Evolutionary conservation across 192 early-diverging fungal species (phyloP).

Genomic region (Umbelopsis ramanniana): DNA sequence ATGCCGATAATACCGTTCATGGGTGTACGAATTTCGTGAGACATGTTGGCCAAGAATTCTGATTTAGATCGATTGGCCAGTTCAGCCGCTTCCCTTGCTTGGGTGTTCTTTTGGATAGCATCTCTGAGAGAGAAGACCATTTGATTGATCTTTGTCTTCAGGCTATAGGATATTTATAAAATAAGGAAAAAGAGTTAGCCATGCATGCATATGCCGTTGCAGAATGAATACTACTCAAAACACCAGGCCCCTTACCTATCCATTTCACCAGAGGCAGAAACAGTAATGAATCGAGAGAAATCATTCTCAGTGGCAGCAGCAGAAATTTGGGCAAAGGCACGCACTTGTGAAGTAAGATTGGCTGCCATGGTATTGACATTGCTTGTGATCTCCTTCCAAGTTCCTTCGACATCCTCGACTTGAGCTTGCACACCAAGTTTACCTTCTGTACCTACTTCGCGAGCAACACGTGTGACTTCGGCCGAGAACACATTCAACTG

Average conservation of each 20-base stretch:
- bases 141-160: slow-evolving; percentile 85
- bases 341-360: slow-evolving; percentile 56
- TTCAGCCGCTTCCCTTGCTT: slow-evolving; percentile 80
- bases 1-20: slow-evolving; percentile 85
- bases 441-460: slow-evolving; percentile 62
- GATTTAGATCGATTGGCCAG: slow-evolving; percentile 81
- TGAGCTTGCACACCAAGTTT: slow-evolving; percentile 57
- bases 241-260: too few relatives aligned
- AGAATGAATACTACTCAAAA: too few relatives aligned
- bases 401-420: slow-evolving; percentile 59
- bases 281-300: slow-evolving; percentile 74
- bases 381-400: slow-evolving; percentile 69
- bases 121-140: slow-evolving; percentile 81
- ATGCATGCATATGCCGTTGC: too few relatives aligned
- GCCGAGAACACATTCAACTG: slow-evolving; percentile 61
- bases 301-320: slow-evolving; percentile 74
- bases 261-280: slow-evolving; percentile 86
- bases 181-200: neutral
- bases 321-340: slow-evolving; percentile 79
- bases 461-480: slow-evolving; percentile 58
- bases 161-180: neutral
- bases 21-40: slow-evolving; percentile 78
- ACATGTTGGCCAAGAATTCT: slow-evolving; percentile 71
- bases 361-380: slow-evolving; percentile 68
- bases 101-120: slow-evolving; percentile 77